Evolutionary conservation across 2,329 filamentous ascomycete genomes (phyloP), one percentile per base, ranked within the genome.

Genomic region (Blastomyces gilchristii): DNA sequence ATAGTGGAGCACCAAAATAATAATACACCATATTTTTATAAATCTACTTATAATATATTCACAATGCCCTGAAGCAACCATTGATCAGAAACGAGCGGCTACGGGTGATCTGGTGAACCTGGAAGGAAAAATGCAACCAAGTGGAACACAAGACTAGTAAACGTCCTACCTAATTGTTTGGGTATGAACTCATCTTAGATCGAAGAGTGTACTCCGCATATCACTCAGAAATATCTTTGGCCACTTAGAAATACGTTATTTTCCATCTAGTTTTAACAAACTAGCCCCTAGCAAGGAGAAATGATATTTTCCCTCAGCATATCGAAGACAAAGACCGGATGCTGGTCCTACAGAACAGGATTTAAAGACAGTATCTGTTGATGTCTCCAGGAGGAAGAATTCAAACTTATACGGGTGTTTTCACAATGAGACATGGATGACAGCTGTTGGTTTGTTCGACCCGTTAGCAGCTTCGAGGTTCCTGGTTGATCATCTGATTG

Each of bases 381-480:
- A 56, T 56, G n/a, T 61, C 45, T 69, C 73, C n/a, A 60, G 39
- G 54, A 57, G 68, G 88, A 81, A 71, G 78, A 72, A 1, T 94
- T 93, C 70, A 77, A 85, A 14, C 82, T 79, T 37, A 86, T 97
- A 64, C 83, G 86, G 64, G 75, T 96, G 45, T 95, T 89, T 70
- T 93, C 97, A 75, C 90, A 96, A 75, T 86, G 91, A 68, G 78
- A 81, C 53, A 82, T 84, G 58, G 82, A 88, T 8, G 93, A 91
- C 63, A 93, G 93, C 1, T 84, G 94, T 11, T 97, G 93, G 93
- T 87, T 90, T 70, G 91, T 95, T 74, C 86, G 81, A 65, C 77
- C 79, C 4, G 37, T 39, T 22, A 3, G 18, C 14, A 28, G 6
- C 16, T 18, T 39, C 9, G 9, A 12, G 37, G 25, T 41, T 39